Percentiles rank a stretch among this genome's conserved stretches.
Conservation (phyloP, 2,329 filamentous ascomycete species). For the Epichloe coenophiala region DNA sequence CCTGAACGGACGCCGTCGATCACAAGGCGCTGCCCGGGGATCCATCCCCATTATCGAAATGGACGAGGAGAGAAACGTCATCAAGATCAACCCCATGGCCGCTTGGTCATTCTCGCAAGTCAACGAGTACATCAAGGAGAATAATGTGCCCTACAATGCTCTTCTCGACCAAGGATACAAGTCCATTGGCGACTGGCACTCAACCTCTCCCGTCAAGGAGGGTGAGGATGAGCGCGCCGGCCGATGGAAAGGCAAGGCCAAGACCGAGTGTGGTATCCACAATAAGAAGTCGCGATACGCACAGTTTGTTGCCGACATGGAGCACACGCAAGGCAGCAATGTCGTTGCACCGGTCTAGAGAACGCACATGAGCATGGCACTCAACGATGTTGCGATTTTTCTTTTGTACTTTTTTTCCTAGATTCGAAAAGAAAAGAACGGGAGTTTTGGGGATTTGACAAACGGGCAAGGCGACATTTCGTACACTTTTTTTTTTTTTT, state of each 20-base stretch:
- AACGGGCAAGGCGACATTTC: too few relatives aligned
- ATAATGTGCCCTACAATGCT: conserved; percentile 86
- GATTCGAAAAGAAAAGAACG: not conserved
- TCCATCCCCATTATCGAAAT: conserved; percentile 85
- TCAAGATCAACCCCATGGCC: conserved; percentile 96
- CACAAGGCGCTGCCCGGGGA: conserved; percentile 85
- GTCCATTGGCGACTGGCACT: conserved; percentile 97
- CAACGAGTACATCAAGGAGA: conserved; percentile 69
- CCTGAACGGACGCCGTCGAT: conserved; percentile 79
- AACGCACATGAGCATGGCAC: not conserved
- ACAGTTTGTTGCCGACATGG: conserved; percentile 64
- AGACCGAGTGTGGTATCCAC: conserved; percentile 98
- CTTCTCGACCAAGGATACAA: conserved; percentile 93
- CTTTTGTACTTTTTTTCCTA: not conserved
- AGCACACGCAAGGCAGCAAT: conserved; percentile 46
- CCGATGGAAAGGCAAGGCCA: conserved; percentile 88
- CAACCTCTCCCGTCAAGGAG: conserved; percentile 75
- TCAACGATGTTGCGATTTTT: not conserved
- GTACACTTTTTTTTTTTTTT: not conserved
- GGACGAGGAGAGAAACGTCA: conserved; percentile 70
- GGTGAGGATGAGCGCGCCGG: conserved; percentile 93
- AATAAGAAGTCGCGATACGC: conserved; percentile 93
- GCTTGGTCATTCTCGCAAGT: conserved; percentile 91
- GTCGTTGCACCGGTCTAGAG: conserved; percentile 15
- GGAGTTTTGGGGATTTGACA: not conserved